Conservation (phyloP, 2,329 filamentous ascomycete species). For the Pseudonectria foliicola region DNA sequence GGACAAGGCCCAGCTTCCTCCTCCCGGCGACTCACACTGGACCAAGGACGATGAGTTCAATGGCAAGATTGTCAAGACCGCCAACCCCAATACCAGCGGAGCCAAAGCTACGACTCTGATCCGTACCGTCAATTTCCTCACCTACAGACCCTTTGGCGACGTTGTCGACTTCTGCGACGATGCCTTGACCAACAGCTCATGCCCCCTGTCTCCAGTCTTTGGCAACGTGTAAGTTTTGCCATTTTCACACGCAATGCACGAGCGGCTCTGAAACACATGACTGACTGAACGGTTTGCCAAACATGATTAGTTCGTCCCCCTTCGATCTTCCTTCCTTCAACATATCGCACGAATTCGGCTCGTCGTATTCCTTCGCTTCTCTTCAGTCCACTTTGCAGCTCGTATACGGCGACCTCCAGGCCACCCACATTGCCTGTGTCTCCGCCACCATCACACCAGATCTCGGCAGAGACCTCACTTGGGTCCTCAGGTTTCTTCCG, state of each 20-base stretch:
- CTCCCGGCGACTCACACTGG: conserved; percentile 54
- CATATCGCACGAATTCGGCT: conserved; percentile 65
- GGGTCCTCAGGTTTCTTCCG: conserved; percentile 68
- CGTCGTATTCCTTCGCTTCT: conserved; percentile 81
- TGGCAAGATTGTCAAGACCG: conserved; percentile 71
- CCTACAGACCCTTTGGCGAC: conserved; percentile 61
- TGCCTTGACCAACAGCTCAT: conserved; percentile 52
- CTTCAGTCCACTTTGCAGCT: conserved; percentile 68
- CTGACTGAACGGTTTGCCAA: conserved; percentile 8
- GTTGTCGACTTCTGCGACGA: conserved; percentile 59
- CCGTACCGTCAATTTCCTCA: conserved; percentile 64
- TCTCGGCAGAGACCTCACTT: conserved; percentile 58
- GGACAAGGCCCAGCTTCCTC: conserved; percentile 50
- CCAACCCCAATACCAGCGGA: conserved; percentile 35
- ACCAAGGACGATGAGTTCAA: conserved; percentile 48
- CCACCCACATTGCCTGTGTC: conserved; percentile 68
- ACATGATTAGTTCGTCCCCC: conserved; percentile 29
- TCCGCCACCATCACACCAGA: conserved; percentile 78
- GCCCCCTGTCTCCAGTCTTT: conserved; percentile 73
- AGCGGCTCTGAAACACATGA: not conserved
- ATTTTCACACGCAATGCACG: not conserved
- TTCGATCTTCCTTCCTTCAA: conserved; percentile 62
- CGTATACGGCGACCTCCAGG: conserved; percentile 61
- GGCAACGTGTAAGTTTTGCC: conserved; percentile 33
- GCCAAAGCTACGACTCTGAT: conserved; percentile 67